Conservation (phyloP, 148 eudicot species). For the Spergularia marina region DNA sequence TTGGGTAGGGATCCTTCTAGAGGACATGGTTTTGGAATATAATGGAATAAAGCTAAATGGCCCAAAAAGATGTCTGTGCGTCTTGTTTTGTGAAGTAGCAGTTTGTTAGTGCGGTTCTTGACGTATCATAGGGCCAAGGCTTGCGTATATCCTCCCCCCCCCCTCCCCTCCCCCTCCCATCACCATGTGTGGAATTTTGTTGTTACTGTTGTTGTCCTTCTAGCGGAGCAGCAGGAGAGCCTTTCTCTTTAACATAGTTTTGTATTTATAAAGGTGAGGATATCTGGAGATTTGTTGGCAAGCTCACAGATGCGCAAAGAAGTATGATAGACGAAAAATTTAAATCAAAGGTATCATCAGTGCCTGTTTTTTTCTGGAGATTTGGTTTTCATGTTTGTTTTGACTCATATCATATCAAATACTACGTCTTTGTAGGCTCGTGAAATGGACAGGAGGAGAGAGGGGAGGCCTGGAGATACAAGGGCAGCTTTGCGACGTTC, state of each 20-base stretch:
- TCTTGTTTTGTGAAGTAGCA: too few relatives aligned
- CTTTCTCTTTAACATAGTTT: constrained; percentile 1
- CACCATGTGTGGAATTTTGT: too few relatives aligned
- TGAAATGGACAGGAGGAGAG: constrained; percentile 94
- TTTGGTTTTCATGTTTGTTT: constrained; percentile 1
- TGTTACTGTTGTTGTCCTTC: background rate
- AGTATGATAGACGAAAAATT: constrained; percentile 97
- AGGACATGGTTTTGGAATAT: too few relatives aligned
- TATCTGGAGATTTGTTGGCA: constrained; percentile 93
- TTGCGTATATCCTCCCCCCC: too few relatives aligned
- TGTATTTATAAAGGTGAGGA: constrained; percentile 61
- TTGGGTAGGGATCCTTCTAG: too few relatives aligned
- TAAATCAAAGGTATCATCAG: constrained; percentile 72
- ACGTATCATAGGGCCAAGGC: too few relatives aligned
- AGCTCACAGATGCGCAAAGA: constrained; percentile 89
- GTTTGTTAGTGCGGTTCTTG: too few relatives aligned
- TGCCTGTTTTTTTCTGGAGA: background rate
- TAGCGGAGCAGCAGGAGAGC: background rate
- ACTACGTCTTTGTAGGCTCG: constrained; percentile 55
- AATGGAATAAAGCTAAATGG: too few relatives aligned
- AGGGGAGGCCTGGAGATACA: constrained; percentile 94
- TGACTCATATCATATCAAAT: constrained; percentile 11
- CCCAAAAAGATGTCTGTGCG: too few relatives aligned
- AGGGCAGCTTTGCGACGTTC: constrained; percentile 85
- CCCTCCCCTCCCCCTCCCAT: too few relatives aligned